Evolutionary conservation across 108 stramenopile genomes (phyloP), one percentile per base, ranked within the genome.

Genomic region (Nitzschia palea): DNA sequence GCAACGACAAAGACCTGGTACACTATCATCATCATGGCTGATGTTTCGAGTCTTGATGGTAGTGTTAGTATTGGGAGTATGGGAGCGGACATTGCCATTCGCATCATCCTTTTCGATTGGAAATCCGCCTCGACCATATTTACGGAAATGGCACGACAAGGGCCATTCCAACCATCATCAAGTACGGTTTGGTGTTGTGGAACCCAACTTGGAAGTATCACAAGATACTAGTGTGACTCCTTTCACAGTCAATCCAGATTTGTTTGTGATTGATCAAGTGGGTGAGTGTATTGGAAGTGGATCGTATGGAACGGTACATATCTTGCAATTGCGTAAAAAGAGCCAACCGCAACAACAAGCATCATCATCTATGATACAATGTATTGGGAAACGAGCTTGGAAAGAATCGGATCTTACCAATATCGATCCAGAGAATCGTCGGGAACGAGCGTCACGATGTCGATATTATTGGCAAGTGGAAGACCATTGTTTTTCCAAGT

Each of bases 341-440:
- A 1, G 56, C 63, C 52, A 34, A 40, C 55, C 40, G 30, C 40
- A 65, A 50, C 32, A 60, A 47, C 31, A 37, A 31, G 47, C 62
- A 32, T 68, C 68, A 22, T 61, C 78, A 52, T 54, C 12, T 70
- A 80, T 61, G 47, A 10, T 20, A 18, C n/a, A 8, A 4, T 84
- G 61, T 47, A 74, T 89, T 50, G 84, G 83, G 18, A 93, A 93
- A 73, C 79, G 91, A 26, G 74, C 88, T 4, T 93, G 86, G 88
- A 80, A 80, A 4, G 22, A 79, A 43, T 34, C 62, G 17, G 90
- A 92, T 58, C 68, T 89, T 14, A 5, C 30, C 17, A 1, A 25
- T 2, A 63, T 8, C 5, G 25, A 35, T 44, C 48, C 44, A 3
- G 57, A 76, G 34, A 75, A 81, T 25, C 22, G 71, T 35, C 61